Evolutionary conservation across 768 basidiomycete genomes (phyloP).

Genomic region (Punctularia strigosozonata): DNA sequence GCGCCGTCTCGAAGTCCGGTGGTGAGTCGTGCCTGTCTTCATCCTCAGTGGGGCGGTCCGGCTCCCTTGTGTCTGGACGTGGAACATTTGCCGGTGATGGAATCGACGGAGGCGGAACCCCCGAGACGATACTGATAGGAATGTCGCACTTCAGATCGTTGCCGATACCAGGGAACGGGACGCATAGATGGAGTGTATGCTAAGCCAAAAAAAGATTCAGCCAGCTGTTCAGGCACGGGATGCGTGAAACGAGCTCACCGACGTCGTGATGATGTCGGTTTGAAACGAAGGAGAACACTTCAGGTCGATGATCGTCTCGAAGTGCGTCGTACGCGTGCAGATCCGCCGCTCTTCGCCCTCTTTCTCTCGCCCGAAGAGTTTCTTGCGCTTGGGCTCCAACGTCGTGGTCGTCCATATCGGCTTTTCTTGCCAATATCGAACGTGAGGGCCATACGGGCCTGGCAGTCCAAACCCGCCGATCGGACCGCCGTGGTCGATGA

Average conservation of each 20-base stretch:
- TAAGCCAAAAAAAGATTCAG: neutral
- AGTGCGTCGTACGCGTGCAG: slow-evolving; percentile 11
- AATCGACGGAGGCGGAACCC: too few relatives aligned
- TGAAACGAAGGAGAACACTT: slow-evolving; percentile 8
- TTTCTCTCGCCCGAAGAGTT: slow-evolving; percentile 7
- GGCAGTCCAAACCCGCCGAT: too few relatives aligned
- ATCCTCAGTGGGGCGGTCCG: too few relatives aligned
- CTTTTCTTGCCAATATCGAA: too few relatives aligned
- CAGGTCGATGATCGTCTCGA: slow-evolving; percentile 7
- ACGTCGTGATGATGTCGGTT: slow-evolving; percentile 6
- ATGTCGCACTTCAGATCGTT: slow-evolving; percentile 9
- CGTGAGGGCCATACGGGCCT: too few relatives aligned
- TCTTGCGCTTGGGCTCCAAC: slow-evolving; percentile 8
- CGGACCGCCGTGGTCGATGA: too few relatives aligned
- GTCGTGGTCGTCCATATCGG: slow-evolving; percentile 4
- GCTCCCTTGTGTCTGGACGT: too few relatives aligned
- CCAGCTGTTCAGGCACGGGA: neutral
- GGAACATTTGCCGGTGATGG: too few relatives aligned
- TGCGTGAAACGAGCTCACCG: too few relatives aligned
- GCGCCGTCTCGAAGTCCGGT: too few relatives aligned
- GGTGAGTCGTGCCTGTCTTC: too few relatives aligned
- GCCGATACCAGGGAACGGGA: slow-evolving; percentile 11
- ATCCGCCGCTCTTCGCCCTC: slow-evolving; percentile 8
- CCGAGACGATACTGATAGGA: slow-evolving; percentile 8
- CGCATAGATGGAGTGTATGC: slow-evolving; percentile 8